Base-by-base conservation (phyloP, 1,284 basidiomycete genomes). In the Lignosus rhinocerotis region DNA sequence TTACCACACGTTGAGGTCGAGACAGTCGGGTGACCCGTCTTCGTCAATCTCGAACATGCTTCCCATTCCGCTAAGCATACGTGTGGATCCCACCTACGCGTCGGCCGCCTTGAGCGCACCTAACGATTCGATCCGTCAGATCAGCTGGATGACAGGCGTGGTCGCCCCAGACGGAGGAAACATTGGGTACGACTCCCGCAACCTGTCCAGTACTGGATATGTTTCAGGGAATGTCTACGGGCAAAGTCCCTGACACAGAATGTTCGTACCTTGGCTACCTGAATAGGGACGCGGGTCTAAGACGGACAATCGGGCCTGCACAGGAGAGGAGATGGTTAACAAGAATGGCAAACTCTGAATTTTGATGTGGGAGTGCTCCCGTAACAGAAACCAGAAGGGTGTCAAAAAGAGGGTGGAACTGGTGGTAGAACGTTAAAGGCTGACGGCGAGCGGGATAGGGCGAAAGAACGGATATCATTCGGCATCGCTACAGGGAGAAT, bases 21-120 rank as follows among this genome's bases (percentile, higher is more conserved):
- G 50, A 45, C 48, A 38, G 58, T 59, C 59, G 53, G 55, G 43
- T 61, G 62, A 64, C 58, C 42, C 7, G n/a, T 43, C 31, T 59
- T 46, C 53, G 4, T 57, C 47, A 50, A 39, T 47, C 43, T 47
- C 47, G 34, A 56, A 36, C 46, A 19, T 33, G 14, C 16, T 19
- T 53, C 53, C 47, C 61, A 60, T 47, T 43, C 33, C 53, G 49
- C 55, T 31, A 34, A 45, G 53, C 33, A 44, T 33, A 32, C 38
- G 38, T 44, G 39, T 43, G 25, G 30, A 55, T 33, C 48, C 44
- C 55, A 30, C 9, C 49, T 46, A 48, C 55, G 58, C 53, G 36
- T 57, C 61, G 58, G 61, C 61, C 46, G 58, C 58, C 61, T 55
- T 44, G 38, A 46, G 39, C 36, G 42, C 31, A 53, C 25, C 25